Evolutionary conservation across 257 asterid species (phyloP), one percentile per base, ranked within the genome.

Genomic region (Apocynum venetum): DNA sequence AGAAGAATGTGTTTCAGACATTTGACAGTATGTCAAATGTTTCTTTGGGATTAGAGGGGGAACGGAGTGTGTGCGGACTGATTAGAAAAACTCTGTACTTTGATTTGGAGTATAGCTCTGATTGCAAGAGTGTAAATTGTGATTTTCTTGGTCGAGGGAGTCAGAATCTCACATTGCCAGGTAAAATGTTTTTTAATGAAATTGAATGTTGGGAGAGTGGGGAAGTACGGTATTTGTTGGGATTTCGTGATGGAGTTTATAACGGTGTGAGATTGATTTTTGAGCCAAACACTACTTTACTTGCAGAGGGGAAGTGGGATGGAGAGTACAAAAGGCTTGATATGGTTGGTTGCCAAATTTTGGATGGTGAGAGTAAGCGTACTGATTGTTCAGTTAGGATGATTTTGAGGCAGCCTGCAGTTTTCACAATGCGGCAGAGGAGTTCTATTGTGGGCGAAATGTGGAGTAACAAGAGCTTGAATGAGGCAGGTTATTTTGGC

Each of bases 281-380:
- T 49, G 87, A 87, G 41, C 97, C 96, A 6, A 90, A 89, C 72
- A 53, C 68, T 63, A 88, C 95, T 35, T 79, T 94, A 80, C 87
- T 92, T 78, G 82, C 85, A 35, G 98, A 94, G 83, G 98, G 98
- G 73, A 91, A 82, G 79, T 94, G 96, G 97, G 89, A 94, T 52
- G 73, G 43, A 61, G 80, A 84, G 89, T 89, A 82, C 31, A 92
- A 72, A 82, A 87, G 91, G 86, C 90, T 94, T 74, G 84, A 92
- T 85, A 84, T 92, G 95, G 89, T 90, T 83, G 97, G 87, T n/a
- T 94, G 98, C 79, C 89, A 86, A 72, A 89, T 92, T 73, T 86
- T 84, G 69, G 87, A 84, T 80, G 89, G 85, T 70, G 90, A 83
- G 77, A 88, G 87, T 71, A 86, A 76, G 57, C 87, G 84, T 77